Evolutionary conservation across 2,329 filamentous ascomycete genomes (phyloP).

Genomic region (Tympanopsis confertula): DNA sequence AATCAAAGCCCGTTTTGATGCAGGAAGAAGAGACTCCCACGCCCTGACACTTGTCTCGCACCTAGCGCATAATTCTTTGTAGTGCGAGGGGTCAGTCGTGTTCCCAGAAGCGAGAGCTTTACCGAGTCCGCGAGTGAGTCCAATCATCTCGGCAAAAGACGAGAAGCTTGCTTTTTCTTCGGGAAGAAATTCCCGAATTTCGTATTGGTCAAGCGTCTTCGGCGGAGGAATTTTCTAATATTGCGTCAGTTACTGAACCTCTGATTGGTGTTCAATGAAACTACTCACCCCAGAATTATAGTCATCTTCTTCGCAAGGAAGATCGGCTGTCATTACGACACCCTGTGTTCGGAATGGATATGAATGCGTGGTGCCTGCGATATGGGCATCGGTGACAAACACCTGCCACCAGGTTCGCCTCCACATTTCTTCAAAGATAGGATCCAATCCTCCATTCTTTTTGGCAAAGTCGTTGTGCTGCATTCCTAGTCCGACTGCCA

Average conservation of each 20-base stretch:
- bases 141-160: constrained; percentile 13
- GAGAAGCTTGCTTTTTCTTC: constrained; percentile 12
- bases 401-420: constrained; percentile 1
- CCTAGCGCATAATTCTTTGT: background rate
- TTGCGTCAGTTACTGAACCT: constrained; percentile 1
- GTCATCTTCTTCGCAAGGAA: constrained; percentile 18
- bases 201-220: constrained; percentile 16
- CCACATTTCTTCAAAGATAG: constrained; percentile 1
- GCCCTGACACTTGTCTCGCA: background rate
- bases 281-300: constrained; percentile 15
- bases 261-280: no score
- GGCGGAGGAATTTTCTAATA: constrained; percentile 13
- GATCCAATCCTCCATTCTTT: background rate
- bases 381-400: background rate
- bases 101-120: background rate
- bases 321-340: constrained; percentile 11
- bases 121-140: background rate
- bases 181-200: constrained; percentile 15
- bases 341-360: constrained; percentile 5
- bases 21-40: constrained; percentile 10
- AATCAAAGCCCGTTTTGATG: background rate
- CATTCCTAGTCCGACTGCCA: constrained; percentile 1
- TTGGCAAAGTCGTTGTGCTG: background rate
- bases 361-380: background rate
- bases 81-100: background rate